These are phyloP conservation scores for Inga leiocalycina DNA, from an alignment of 306 rosid species.

Conservation along the genomic window DNA sequence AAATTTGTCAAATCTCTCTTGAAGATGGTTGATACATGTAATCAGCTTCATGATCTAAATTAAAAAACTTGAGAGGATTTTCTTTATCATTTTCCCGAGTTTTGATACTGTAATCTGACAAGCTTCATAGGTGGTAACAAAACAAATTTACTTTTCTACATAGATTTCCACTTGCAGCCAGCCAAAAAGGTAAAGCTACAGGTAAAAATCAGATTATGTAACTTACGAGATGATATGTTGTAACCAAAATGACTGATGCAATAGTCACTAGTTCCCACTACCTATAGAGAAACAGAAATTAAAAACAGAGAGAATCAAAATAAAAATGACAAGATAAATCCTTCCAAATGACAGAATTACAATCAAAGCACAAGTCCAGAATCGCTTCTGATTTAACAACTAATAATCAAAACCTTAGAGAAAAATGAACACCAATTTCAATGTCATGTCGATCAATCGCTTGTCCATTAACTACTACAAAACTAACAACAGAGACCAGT, in stretches of 20 bases:
- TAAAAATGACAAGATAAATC: not conserved
- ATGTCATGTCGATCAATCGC: too few species aligned
- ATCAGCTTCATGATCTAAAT: not conserved
- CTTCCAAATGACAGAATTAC: not conserved
- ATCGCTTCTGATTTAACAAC: too few species aligned
- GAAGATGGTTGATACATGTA: not conserved
- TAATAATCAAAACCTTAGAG: too few species aligned
- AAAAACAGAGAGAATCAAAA: not conserved
- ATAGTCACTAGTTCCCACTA: constrained; percentile 56
- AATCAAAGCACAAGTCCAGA: too few species aligned
- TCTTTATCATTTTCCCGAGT: not conserved
- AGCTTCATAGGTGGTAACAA: not conserved
- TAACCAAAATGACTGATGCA: constrained; percentile 61
- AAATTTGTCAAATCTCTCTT: not conserved
- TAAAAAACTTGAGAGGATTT: not conserved
- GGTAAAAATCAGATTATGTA: not conserved
- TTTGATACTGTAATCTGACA: not conserved
- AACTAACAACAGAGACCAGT: too few species aligned
- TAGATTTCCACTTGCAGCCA: not conserved
- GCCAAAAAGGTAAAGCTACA: too few species aligned
- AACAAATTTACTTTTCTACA: not conserved
- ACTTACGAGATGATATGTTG: constrained; percentile 57
- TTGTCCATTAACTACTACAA: too few species aligned
- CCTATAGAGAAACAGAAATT: constrained; percentile 42
- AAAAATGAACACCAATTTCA: too few species aligned